Conservation (phyloP, 2,329 filamentous ascomycete genomes). For the Chalaropsis ovoidea region DNA sequence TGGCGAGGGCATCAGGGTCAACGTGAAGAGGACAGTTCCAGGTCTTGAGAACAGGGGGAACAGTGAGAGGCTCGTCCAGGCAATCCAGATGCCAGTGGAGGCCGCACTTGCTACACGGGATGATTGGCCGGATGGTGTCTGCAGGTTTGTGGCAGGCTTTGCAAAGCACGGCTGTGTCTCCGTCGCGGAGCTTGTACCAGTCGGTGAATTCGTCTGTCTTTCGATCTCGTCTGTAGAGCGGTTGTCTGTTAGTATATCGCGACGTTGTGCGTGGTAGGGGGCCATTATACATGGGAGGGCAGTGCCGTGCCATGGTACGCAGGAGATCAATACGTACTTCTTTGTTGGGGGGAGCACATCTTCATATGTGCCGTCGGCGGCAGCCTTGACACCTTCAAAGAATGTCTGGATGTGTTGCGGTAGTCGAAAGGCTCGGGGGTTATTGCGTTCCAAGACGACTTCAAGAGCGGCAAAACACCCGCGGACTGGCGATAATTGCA, state of each 20-base stretch:
- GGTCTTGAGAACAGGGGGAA: slow-evolving; percentile 62
- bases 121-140: slow-evolving; percentile 57
- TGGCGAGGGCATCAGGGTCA: slow-evolving; percentile 58
- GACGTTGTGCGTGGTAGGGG: not conserved
- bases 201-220: slow-evolving; percentile 55
- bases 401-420: slow-evolving; percentile 60
- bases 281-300: no score
- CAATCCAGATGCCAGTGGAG: slow-evolving; percentile 90
- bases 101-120: slow-evolving; percentile 75
- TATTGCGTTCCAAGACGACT: slow-evolving; percentile 54
- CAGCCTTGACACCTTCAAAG: slow-evolving; percentile 71
- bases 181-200: slow-evolving; percentile 58
- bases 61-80: slow-evolving; percentile 69
- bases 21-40: slow-evolving; percentile 88
- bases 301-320: no score
- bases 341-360: slow-evolving; percentile 42
- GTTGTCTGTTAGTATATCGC: not conserved
- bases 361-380: slow-evolving; percentile 69
- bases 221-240: slow-evolving; percentile 25
- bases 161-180: slow-evolving; percentile 67
- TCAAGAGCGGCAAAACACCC: slow-evolving; percentile 55
- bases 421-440: slow-evolving; percentile 62
- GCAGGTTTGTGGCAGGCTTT: slow-evolving; percentile 61
- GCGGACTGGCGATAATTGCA: slow-evolving; percentile 28
- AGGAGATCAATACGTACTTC: slow-evolving; percentile 13